Base-by-base conservation (phyloP, 352 stramenopile genomes). In the Phytopythium ostracodes region DNA sequence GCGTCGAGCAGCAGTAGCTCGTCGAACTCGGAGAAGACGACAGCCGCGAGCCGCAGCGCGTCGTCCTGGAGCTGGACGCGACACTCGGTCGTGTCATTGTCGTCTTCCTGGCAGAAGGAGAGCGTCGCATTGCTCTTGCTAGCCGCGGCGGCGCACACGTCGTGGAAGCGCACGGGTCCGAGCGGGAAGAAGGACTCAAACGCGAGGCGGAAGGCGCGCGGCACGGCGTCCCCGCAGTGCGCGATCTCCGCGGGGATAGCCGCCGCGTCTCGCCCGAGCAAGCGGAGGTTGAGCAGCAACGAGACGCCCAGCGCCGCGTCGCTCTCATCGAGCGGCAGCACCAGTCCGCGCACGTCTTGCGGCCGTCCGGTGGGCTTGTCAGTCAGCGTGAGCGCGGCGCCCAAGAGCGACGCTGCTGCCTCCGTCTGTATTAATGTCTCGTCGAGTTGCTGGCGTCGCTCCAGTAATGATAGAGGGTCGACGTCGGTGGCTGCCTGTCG, bases 1-100 rank as follows among this genome's bases (percentile, higher is more conserved):
- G 74, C 74, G 40, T 86, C 78, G 31, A 88, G 10, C 2, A 88
- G 51, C 74, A 88, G 79, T 6, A 88, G 17, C 52, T 86, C 71
- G 38, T 84, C 64, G 54, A 88, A 85, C 14, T 60, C 57, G 31
- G 78, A 85, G 58, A 75, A 73, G 36, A 80, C 47, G 14, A 86
- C 33, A 2, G 52, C 52, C 35, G 52, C 52, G 38, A 44, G 31
- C 15, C 33, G 35, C 33, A 58, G n/a, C 11, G 20, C 35, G 2
- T 20, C 5, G 17, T 55, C 68, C 17, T 77, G 56, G 22, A 79
- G 36, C 60, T 74, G 71, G 42, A 77, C 66, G 51, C 73, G n/a
- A n/a, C n/a, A n/a, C n/a, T n/a, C n/a, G 56, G 43, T 63, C 59
- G 1, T 66, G 58, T 43, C 65, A n/a, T n/a, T n/a, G n/a, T n/a